A percentile compares a stretch with the other conserved stretches of the same genome.
Conservation (phyloP, 306 rosid genomes). For the Adenanthera pavonina region DNA sequence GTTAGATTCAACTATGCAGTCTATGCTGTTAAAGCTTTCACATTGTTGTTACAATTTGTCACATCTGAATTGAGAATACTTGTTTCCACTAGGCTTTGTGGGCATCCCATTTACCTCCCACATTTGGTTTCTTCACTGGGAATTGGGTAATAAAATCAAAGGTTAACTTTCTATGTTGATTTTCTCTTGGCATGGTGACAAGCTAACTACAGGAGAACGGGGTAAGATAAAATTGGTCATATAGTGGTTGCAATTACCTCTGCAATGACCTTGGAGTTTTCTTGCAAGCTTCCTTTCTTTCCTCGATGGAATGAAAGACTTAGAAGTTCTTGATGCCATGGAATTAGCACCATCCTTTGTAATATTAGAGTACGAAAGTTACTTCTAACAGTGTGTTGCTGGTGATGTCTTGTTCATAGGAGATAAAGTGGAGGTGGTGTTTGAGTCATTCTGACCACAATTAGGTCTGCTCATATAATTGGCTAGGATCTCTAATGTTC, state of each 20-base stretch:
- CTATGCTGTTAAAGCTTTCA: neutral
- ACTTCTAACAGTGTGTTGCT: neutral
- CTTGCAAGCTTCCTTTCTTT: constrained; percentile 26
- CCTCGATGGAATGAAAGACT: constrained; percentile 29
- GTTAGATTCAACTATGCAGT: neutral
- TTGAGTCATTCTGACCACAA: constrained; percentile 22
- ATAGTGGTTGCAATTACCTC: neutral
- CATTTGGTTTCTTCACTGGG: neutral
- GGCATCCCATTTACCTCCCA: neutral
- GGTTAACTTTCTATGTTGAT: neutral
- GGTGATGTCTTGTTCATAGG: constrained; percentile 29
- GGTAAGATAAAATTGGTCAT: neutral
- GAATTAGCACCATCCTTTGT: constrained; percentile 26
- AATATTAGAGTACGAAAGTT: neutral
- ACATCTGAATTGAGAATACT: neutral
- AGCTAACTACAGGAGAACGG: neutral
- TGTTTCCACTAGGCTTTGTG: neutral
- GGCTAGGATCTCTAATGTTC: constrained; percentile 18
- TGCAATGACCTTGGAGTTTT: constrained; percentile 28
- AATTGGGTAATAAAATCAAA: neutral
- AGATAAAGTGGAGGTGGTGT: constrained; percentile 27
- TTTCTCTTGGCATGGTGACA: neutral
- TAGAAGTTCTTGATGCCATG: constrained; percentile 22
- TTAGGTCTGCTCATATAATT: constrained; percentile 9
- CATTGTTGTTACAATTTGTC: constrained; percentile 5